Evolutionary conservation across 1,139 yeast species (phyloP), one percentile per base, ranked within the genome.

Genomic region (Kodamaea derodonti): DNA sequence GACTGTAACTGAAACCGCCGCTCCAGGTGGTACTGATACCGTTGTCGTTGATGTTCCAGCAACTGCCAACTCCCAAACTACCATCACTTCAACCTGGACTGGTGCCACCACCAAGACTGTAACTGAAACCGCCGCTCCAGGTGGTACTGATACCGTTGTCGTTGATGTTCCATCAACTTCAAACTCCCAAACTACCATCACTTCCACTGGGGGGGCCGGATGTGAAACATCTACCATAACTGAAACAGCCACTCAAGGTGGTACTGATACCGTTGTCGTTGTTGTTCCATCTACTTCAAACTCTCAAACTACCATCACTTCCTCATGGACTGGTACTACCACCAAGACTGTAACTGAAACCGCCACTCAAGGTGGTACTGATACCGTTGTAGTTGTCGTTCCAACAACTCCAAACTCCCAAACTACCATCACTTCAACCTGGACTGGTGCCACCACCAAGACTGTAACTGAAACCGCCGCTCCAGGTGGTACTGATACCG

Each of bases 361-460:
- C n/a, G 35, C 33, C 20, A 16, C 36, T 11, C 32, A 39, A 10
- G 50, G 48, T 15, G 42, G 27, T 14, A 31, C 33, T 6, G 28
- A 14, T 3, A 31, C 33, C 24, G 33, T 24, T 23, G 10, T 30
- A 4, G 29, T 30, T 4, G 31, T 14, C 37, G 40, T 26, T 22
- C 34, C 26, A 24, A 24, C 26, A 6, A 7, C 26, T 8, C 7
- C 12, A 10, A 24, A 7, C 26, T 11, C 26, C n/a, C 26, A 24
- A 12, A 24, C 12, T 5, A 24, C 26, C 5, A 12, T 24, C 26
- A 24, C 26, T 24, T 24, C 26, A 6, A 11, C 26, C 12, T 24
- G 26, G 26, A 29, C 24, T 24, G 26, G 27, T 8, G 11, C 13
- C 4, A n/a, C 9, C 13, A 18, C 31, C 18, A n/a, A 11, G 9